Conservation (phyloP, 1,284 basidiomycete genomes). For the Cutaneotrichosporon sp. region DNA sequence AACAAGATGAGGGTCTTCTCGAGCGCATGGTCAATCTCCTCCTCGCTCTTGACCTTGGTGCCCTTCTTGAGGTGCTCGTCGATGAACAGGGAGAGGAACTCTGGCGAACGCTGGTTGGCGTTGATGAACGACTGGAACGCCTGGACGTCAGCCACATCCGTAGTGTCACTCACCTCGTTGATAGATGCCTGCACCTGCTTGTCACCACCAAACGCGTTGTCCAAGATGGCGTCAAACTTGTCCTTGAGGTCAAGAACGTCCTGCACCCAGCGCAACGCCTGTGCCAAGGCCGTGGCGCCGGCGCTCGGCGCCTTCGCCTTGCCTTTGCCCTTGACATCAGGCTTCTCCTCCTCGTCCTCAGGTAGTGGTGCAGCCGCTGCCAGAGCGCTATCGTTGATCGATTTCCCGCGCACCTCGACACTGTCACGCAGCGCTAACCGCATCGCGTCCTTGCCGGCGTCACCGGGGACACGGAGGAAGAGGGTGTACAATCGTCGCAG, state of each 20-base stretch:
- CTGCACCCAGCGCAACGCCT: slow-evolving; percentile 91
- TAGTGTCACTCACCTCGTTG: slow-evolving; percentile 67
- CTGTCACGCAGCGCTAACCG: slow-evolving; percentile 72
- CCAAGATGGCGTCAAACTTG: slow-evolving; percentile 78
- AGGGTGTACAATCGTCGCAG: slow-evolving; percentile 78
- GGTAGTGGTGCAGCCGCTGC: slow-evolving; percentile 18
- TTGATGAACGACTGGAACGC: slow-evolving; percentile 94
- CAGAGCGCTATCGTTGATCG: slow-evolving; percentile 66
- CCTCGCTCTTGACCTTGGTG: slow-evolving; percentile 94
- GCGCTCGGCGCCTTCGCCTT: slow-evolving; percentile 57
- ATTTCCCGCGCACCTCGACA: slow-evolving; percentile 71
- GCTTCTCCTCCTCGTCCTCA: slow-evolving; percentile 44
- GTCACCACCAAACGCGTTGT: slow-evolving; percentile 69
- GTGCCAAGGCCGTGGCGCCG: slow-evolving; percentile 42
- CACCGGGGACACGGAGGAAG: slow-evolving; percentile 66
- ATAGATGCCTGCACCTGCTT: slow-evolving; percentile 77
- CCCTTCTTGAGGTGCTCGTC: slow-evolving; percentile 97
- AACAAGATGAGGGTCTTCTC: slow-evolving; percentile 96
- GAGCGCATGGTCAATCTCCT: slow-evolving; percentile 81
- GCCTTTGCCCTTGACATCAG: slow-evolving; percentile 60
- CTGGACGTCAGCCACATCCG: slow-evolving; percentile 53
- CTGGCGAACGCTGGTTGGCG: slow-evolving; percentile 79
- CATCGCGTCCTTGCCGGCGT: slow-evolving; percentile 64
- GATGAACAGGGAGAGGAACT: slow-evolving; percentile 95
- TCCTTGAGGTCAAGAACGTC: slow-evolving; percentile 89